A percentile compares a stretch with the other conserved stretches of the same genome.
Conservation (phyloP, 1,139 yeast species). For the Yamadazyma mexicana region DNA sequence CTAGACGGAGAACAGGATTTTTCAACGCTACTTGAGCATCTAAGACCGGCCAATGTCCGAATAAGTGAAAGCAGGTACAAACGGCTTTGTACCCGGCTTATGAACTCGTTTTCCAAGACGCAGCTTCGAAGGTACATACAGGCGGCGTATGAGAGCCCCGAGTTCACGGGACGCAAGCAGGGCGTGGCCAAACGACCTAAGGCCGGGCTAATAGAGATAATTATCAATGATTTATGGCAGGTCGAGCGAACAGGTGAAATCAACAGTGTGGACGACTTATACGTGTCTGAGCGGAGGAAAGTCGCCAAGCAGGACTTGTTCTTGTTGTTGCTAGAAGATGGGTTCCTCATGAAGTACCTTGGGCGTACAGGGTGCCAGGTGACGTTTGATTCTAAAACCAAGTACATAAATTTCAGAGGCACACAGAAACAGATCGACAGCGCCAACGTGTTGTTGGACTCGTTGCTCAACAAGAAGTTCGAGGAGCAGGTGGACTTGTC, state of each 20-base stretch:
- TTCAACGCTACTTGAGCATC: neutral
- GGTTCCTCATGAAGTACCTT: slow-evolving; percentile 48
- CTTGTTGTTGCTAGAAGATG: slow-evolving; percentile 48
- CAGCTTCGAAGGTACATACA: slow-evolving; percentile 24
- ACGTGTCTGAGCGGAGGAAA: slow-evolving; percentile 35
- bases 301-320: slow-evolving; percentile 47
- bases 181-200: slow-evolving; percentile 16
- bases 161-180: slow-evolving; percentile 8
- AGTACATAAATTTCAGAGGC: slow-evolving; percentile 26
- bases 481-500: slow-evolving; percentile 34
- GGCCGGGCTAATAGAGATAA: slow-evolving; percentile 18
- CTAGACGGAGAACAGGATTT: slow-evolving; percentile 1
- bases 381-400: slow-evolving; percentile 28
- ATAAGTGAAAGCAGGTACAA: slow-evolving; percentile 11
- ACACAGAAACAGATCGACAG: slow-evolving; percentile 34
- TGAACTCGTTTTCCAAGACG: slow-evolving; percentile 19
- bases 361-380: slow-evolving; percentile 57
- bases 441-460: slow-evolving; percentile 31
- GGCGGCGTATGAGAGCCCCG: slow-evolving; percentile 8
- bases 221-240: slow-evolving; percentile 42
- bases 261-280: slow-evolving; percentile 38
- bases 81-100: slow-evolving; percentile 9
- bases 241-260: slow-evolving; percentile 27
- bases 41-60: slow-evolving; percentile 6
- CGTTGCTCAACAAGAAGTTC: slow-evolving; percentile 34